phyloP scores from a whole-genome alignment of 176 grass and related monocot species.

The Avena sativa region DNA sequence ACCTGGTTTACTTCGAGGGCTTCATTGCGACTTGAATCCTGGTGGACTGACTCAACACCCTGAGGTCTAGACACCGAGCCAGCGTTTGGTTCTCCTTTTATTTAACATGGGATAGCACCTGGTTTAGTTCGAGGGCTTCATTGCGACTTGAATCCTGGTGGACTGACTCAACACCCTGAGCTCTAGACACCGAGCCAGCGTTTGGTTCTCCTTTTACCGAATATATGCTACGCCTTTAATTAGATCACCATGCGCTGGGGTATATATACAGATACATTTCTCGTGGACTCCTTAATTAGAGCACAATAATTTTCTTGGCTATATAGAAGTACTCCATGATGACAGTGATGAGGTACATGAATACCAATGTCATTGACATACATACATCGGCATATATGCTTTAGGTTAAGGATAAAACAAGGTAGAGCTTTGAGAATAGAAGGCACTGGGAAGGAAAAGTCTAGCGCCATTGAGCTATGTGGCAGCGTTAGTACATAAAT shows the following conservation, averaged over 20 bases:
- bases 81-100: background rate
- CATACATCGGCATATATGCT: background rate
- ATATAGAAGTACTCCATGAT: background rate
- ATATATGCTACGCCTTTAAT: background rate
- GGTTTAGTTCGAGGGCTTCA: too few relatives aligned
- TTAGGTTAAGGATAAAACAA: background rate
- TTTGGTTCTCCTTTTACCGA: background rate
- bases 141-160: too few relatives aligned
- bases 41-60: too few relatives aligned
- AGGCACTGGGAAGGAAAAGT: background rate
- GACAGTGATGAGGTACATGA: background rate
- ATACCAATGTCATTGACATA: background rate
- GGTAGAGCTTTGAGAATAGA: background rate
- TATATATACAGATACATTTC: background rate
- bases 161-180: too few relatives aligned
- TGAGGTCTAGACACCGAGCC: too few relatives aligned
- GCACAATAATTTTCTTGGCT: background rate
- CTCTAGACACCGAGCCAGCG: too few relatives aligned
- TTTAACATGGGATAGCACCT: too few relatives aligned
- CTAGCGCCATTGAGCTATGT: too few relatives aligned
- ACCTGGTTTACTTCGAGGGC: too few relatives aligned
- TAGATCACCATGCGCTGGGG: background rate
- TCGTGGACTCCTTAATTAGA: background rate
- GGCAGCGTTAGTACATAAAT: background rate
- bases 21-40: too few relatives aligned